Conservation (phyloP, 257 asterid species). For the Solanum lycopersicoides region DNA sequence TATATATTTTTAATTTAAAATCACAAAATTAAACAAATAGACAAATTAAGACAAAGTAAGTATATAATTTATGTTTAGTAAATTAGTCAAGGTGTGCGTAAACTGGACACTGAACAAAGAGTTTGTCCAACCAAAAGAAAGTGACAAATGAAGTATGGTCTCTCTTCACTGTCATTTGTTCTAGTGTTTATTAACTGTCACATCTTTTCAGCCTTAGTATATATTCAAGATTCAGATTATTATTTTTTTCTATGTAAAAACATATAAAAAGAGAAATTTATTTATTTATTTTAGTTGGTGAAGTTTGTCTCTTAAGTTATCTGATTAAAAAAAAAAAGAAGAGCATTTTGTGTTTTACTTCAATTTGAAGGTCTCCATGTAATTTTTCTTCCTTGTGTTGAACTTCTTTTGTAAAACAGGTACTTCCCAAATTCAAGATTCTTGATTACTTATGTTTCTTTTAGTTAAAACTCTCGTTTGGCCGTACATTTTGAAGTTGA, state of each 20-base stretch:
- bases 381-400: background rate
- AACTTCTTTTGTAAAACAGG: background rate
- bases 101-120: fast-evolving
- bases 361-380: background rate
- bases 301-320: background rate
- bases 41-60: background rate
- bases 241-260: background rate
- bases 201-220: background rate
- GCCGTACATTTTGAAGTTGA: background rate
- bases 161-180: background rate
- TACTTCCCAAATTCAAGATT: background rate
- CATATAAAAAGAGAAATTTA: background rate
- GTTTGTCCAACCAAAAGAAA: background rate
- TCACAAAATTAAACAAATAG: too few relatives aligned
- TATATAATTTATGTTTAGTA: background rate
- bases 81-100: background rate
- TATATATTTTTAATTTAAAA: background rate
- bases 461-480: background rate
- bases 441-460: background rate
- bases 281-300: background rate
- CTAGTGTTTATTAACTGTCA: background rate
- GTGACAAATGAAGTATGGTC: background rate
- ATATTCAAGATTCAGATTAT: background rate
- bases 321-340: too few relatives aligned
- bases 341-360: background rate